Evolutionary conservation across 495 filamentous ascomycete species (phyloP), one percentile per base, ranked within the genome.

Genomic region (Daldinia caldariorum): DNA sequence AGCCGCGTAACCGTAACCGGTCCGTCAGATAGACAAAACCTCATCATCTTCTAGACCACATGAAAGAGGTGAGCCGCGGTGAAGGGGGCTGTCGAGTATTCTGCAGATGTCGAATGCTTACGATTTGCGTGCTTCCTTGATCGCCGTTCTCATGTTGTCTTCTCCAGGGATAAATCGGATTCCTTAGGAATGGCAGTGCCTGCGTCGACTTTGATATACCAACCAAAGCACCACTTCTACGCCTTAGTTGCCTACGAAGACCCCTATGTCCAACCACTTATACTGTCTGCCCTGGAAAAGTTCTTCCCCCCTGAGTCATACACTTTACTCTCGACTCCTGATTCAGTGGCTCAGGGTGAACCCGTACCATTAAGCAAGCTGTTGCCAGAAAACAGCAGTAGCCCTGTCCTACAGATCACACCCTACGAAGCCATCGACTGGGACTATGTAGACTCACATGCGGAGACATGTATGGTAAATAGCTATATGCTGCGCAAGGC

Each of bases 401-500:
- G 82, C 32, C 60, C 26, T 13, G 69, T 94, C 3, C 85, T 99
- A n/a, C 89, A 97, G 76, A 94, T 94, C 72, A 87, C 87, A 3
- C 85, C 90, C 51, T 99, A 99, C 79, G 95, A 99, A 79, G 83
- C 86, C 32, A 83, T 97, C 61, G 90, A 93, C 70, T 98, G 97
- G 75, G 87, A 90, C 34, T 88, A 91, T 66, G 81, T 90, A 49
- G 80, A 92, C 61, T 76, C 80, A 7, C 82, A 91, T 67, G 80
- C 90, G 0, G 75, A 72, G 10, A 87, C 85, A 1, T 88, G 83
- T 45, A 84, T 93, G 5, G 82, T 87, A 37, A 97, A 95, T 76
- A 89, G 90, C 66, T 97, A 97, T 76, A 88, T 97, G 73, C 94
- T 97, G 78, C 93, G 95, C 72, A 98, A 97, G 84, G 95, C 95